Percentiles rank a stretch among this genome's conserved stretches.
These are phyloP conservation scores for Fusarium globosum DNA, from an alignment of 2,329 filamentous ascomycete species.

Conservation along the genomic window DNA sequence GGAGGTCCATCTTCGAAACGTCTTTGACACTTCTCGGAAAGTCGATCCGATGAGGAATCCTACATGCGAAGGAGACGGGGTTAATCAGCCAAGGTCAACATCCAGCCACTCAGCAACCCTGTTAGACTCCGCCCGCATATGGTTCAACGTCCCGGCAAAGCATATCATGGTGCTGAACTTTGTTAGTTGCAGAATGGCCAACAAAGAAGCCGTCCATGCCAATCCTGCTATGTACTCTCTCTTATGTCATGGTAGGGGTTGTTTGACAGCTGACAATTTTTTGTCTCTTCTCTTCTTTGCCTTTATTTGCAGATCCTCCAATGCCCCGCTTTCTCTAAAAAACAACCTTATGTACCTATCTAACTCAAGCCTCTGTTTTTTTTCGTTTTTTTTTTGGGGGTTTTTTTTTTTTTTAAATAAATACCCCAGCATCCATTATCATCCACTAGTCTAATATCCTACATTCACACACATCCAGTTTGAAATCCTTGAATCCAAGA, in stretches of 20 bases:
- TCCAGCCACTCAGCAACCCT: constrained; percentile 21
- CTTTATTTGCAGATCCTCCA: constrained; percentile 39
- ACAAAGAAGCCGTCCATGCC: background rate
- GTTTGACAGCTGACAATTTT: constrained; percentile 29
- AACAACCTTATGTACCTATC: background rate
- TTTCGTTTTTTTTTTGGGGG: constrained; percentile 43
- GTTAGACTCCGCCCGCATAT: constrained; percentile 12
- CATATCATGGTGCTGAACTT: constrained; percentile 22
- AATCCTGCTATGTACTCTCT: background rate
- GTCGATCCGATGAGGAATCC: constrained; percentile 33
- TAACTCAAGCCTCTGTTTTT: constrained; percentile 37
- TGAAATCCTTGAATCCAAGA: constrained; percentile 10
- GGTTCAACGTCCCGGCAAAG: constrained; percentile 28
- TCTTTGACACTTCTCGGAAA: constrained; percentile 35
- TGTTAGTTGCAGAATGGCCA: constrained; percentile 11
- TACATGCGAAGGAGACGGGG: constrained; percentile 29
- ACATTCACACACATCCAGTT: constrained; percentile 1
- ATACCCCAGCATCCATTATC: constrained; percentile 8
- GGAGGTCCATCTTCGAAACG: constrained; percentile 24
- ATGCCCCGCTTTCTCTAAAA: constrained; percentile 25
- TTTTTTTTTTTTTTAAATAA: constrained; percentile 23
- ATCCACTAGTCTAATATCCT: constrained; percentile 13
- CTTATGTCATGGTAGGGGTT: constrained; percentile 1
- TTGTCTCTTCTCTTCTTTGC: constrained; percentile 2
- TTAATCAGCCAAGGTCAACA: constrained; percentile 11